These are phyloP conservation scores for Cyberlindnera nakhonratchasimensis DNA, from an alignment of 805 yeast genomes.

Conservation along the genomic window DNA sequence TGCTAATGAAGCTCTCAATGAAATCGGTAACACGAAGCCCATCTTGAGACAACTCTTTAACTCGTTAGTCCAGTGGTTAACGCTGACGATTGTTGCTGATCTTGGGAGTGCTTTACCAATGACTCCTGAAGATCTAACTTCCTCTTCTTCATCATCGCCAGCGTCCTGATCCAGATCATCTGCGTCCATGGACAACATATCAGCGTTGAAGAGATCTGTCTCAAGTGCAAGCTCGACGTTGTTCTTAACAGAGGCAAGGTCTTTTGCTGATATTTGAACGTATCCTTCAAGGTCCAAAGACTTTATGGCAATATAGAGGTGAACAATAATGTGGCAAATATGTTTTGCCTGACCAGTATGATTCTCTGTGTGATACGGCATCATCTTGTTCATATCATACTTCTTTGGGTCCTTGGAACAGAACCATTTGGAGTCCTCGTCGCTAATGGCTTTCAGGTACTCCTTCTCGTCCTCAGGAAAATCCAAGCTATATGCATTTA, in stretches of 20 bases:
- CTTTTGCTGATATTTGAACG: slow-evolving; percentile 63
- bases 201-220: slow-evolving; percentile 45
- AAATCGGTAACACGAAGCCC: slow-evolving; percentile 76
- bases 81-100: slow-evolving; percentile 70
- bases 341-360: slow-evolving; percentile 68
- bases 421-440: slow-evolving; percentile 39
- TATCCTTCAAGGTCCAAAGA: slow-evolving; percentile 73
- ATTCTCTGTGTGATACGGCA: slow-evolving; percentile 76
- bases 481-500: slow-evolving; percentile 46
- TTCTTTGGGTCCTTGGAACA: slow-evolving; percentile 34
- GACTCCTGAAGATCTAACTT: slow-evolving; percentile 36
- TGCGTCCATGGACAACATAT: slow-evolving; percentile 33
- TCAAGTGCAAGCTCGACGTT: slow-evolving; percentile 49
- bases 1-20: slow-evolving; percentile 56
- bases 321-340: slow-evolving; percentile 73
- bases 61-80: slow-evolving; percentile 86
- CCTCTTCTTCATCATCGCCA: slow-evolving; percentile 35
- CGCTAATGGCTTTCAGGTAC: slow-evolving; percentile 28
- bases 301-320: slow-evolving; percentile 71
- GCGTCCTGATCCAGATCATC: slow-evolving; percentile 36
- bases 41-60: slow-evolving; percentile 71
- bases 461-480: slow-evolving; percentile 43
- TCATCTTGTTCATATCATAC: slow-evolving; percentile 33
- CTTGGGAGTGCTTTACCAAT: slow-evolving; percentile 61
- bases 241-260: slow-evolving; percentile 45